Percentiles rank a stretch among this genome's conserved stretches.
Conservation (phyloP, 2,329 filamentous ascomycete species). For the Phialocephala sp. region DNA sequence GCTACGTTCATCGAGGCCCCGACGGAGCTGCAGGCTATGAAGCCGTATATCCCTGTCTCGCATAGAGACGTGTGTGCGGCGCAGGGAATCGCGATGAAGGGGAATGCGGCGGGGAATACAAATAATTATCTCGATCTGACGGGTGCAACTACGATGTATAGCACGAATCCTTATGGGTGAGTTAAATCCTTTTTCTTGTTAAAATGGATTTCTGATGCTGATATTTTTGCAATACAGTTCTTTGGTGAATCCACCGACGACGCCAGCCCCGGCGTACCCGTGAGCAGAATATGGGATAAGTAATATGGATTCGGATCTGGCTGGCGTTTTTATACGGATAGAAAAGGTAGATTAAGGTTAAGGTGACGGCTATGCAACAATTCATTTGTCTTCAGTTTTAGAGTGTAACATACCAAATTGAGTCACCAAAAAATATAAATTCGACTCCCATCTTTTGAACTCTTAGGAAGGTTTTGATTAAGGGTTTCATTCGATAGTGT, state of each 20-base stretch:
- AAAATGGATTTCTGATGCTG: not conserved
- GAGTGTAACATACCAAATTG: no score
- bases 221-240: not conserved
- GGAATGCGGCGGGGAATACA: slow-evolving; percentile 14
- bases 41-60: not conserved
- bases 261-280: not conserved
- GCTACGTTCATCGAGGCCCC: slow-evolving; percentile 28
- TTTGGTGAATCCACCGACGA: not conserved
- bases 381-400: no score
- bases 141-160: not conserved
- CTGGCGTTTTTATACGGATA: not conserved
- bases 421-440: no score
- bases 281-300: not conserved
- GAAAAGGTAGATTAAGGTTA: not conserved
- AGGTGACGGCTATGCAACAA: no score
- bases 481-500: no score
- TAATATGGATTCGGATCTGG: no score
- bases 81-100: slow-evolving; percentile 7
- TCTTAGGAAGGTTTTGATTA: no score
- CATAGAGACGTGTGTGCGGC: slow-evolving; percentile 10
- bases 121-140: slow-evolving; percentile 6
- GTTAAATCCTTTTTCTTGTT: not conserved
- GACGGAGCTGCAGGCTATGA: slow-evolving; percentile 9
- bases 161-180: not conserved
- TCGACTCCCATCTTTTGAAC: no score